phyloP scores from a whole-genome alignment of 2,329 filamentous ascomycete genomes.

The Magnaporthales sp. region DNA sequence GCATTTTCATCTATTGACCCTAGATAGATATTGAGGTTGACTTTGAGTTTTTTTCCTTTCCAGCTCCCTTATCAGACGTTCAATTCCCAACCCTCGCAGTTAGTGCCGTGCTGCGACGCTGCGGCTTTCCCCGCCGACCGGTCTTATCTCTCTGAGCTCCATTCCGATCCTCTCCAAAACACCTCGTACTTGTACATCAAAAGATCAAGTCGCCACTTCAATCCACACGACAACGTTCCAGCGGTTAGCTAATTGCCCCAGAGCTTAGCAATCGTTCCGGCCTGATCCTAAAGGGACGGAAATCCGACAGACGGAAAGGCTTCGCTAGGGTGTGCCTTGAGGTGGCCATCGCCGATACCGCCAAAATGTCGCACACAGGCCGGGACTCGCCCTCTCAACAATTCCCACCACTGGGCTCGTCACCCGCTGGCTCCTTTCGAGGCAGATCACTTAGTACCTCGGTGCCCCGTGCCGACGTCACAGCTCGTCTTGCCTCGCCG shows the following conservation, averaged over 20 bases:
- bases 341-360: neutral
- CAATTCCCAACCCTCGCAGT: slow-evolving; percentile 4
- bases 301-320: neutral
- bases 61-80: neutral
- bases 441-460: slow-evolving; percentile 41
- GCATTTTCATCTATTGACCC: neutral
- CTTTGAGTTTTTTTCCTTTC: neutral
- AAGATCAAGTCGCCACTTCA: neutral
- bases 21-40: neutral
- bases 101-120: slow-evolving; percentile 5
- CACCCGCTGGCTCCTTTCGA: slow-evolving; percentile 38
- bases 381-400: slow-evolving; percentile 18
- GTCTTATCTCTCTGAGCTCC: slow-evolving; percentile 8
- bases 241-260: neutral
- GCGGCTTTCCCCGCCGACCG: slow-evolving; percentile 4
- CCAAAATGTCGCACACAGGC: slow-evolving; percentile 15
- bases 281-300: neutral
- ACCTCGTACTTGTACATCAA: neutral
- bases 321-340: neutral
- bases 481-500: slow-evolving; percentile 52
- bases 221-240: neutral
- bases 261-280: neutral
- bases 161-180: neutral
- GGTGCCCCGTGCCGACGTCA: slow-evolving; percentile 48
- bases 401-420: slow-evolving; percentile 28